phyloP scores from a whole-genome alignment of 73 alveolate genomes.

The Tetrahymena malaccensis region DNA sequence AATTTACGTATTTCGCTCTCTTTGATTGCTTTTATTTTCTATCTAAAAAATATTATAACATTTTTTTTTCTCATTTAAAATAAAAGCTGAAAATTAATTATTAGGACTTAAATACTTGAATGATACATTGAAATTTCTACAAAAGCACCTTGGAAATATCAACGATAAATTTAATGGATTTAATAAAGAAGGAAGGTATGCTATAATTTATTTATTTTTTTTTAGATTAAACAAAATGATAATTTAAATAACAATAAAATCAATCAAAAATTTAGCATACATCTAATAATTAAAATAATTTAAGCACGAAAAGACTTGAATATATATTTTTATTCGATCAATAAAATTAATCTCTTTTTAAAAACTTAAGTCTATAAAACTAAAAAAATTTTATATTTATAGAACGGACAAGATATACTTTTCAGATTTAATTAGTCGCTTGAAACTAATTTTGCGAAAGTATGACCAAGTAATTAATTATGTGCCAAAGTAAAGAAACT shows the following conservation, averaged over 20 bases:
- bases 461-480: neutral
- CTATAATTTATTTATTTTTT: neutral
- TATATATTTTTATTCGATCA: too few relatives aligned
- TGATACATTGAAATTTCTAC: neutral
- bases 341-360: too few relatives aligned
- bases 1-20: too few relatives aligned
- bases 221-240: too few relatives aligned
- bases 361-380: too few relatives aligned
- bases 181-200: neutral
- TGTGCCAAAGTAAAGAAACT: neutral
- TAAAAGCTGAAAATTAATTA: neutral
- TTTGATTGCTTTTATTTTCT: too few relatives aligned
- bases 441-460: neutral
- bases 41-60: too few relatives aligned
- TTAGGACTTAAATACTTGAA: neutral
- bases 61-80: too few relatives aligned
- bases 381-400: neutral
- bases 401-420: neutral
- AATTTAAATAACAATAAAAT: too few relatives aligned
- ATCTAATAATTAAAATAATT: too few relatives aligned
- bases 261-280: too few relatives aligned
- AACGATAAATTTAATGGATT: neutral
- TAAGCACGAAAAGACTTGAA: too few relatives aligned
- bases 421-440: neutral
- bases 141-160: neutral